These are phyloP conservation scores for Scutellaria baicalensis DNA, from an alignment of 257 asterid species.

Conservation along the genomic window DNA sequence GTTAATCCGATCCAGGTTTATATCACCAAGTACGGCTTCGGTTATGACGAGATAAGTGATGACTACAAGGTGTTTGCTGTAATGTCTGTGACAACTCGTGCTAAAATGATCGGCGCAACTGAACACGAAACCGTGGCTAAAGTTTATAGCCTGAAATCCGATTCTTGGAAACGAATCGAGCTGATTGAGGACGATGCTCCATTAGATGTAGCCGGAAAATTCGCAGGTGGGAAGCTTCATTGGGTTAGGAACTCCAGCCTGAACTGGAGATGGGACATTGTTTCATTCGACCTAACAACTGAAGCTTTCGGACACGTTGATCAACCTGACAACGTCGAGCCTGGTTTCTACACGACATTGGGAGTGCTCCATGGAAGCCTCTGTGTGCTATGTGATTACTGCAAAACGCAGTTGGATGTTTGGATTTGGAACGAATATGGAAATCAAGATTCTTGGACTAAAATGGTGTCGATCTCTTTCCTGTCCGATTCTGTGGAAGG, in stretches of 20 bases:
- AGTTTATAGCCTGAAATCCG: conserved; percentile 23
- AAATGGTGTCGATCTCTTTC: conserved; percentile 6
- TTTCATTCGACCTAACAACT: background rate
- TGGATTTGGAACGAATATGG: conserved; percentile 1
- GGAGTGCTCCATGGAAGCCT: background rate
- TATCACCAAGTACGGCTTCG: background rate
- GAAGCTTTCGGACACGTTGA: background rate
- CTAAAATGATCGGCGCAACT: background rate
- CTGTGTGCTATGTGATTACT: background rate
- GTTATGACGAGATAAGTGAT: background rate
- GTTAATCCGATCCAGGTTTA: too few relatives aligned
- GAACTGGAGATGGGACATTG: background rate
- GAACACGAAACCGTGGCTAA: conserved; percentile 4
- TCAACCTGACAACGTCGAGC: background rate
- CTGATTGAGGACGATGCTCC: background rate
- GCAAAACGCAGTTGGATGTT: background rate
- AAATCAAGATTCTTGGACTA: background rate
- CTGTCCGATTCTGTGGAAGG: background rate
- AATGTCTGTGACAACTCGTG: background rate
- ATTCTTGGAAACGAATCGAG: conserved; percentile 30
- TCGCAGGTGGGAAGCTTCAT: conserved; percentile 34
- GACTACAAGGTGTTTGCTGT: conserved; percentile 5
- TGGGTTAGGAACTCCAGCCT: conserved; percentile 9
- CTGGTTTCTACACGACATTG: background rate
- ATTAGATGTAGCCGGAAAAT: background rate